Evolutionary conservation across 108 stramenopile genomes (phyloP).

Genomic region (Aureococcus anophagefferens): DNA sequence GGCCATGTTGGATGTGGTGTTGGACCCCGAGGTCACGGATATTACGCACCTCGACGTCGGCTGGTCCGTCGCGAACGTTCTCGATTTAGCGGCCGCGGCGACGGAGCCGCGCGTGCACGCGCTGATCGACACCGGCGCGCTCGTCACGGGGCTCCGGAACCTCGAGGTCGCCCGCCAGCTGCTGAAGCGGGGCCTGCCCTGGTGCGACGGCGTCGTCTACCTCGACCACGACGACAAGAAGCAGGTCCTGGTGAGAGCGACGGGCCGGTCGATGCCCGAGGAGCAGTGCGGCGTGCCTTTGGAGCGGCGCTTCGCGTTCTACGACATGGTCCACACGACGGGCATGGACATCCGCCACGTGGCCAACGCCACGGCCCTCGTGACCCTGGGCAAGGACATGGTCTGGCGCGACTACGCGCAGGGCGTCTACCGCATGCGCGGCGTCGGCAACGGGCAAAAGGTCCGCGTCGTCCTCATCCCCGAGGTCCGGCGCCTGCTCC

Average conservation of each 20-base stretch:
- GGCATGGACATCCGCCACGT: conserved; percentile 94
- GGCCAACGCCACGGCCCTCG: conserved; percentile 71
- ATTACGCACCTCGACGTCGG: no score
- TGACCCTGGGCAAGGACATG: conserved; percentile 94
- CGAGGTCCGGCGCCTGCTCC: conserved; percentile 64
- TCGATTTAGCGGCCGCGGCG: no score
- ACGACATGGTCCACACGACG: conserved; percentile 90
- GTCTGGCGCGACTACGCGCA: conserved; percentile 92
- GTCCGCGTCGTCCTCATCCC: conserved; percentile 80
- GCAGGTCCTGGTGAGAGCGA: conserved; percentile 76
- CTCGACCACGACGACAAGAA: conserved; percentile 83
- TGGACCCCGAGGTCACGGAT: conserved; percentile 53
- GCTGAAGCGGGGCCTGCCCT: conserved; percentile 55
- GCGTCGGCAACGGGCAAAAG: conserved; percentile 85
- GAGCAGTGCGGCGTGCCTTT: conserved; percentile 75
- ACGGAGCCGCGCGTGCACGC: no score
- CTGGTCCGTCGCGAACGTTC: no score
- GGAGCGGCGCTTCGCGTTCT: conserved; percentile 83
- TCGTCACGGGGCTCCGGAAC: conserved; percentile 92
- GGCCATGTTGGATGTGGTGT: conserved; percentile 81
- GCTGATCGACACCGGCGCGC: conserved; percentile 88
- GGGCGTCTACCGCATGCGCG: conserved; percentile 91
- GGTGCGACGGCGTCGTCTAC: conserved; percentile 83
- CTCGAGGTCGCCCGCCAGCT: conserved; percentile 83
- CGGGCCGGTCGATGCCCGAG: conserved; percentile 62